phyloP scores from a whole-genome alignment of 768 basidiomycete genomes.

The Leccinum aurantiacum region DNA sequence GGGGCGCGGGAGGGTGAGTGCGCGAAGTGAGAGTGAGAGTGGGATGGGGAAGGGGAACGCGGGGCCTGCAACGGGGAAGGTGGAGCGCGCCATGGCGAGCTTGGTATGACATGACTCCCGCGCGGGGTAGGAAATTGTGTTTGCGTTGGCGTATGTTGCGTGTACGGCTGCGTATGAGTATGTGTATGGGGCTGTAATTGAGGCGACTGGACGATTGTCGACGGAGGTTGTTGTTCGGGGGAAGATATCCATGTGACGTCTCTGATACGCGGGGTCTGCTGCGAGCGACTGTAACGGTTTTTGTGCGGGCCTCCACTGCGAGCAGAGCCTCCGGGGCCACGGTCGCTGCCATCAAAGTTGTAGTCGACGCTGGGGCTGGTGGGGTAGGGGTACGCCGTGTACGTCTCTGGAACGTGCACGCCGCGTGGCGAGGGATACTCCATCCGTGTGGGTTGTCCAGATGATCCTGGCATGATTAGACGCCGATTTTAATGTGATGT shows the following conservation, averaged over 20 bases:
- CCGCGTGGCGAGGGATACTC: conserved; percentile 26
- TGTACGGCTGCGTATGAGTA: no score
- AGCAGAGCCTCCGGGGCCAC: not conserved
- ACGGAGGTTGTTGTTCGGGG: conserved; percentile 13
- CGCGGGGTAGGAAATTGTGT: not conserved
- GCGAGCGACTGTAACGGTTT: conserved; percentile 24
- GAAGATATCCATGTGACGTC: conserved; percentile 28
- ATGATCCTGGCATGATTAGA: not conserved
- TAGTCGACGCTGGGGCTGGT: conserved; percentile 1
- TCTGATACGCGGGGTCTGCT: conserved; percentile 23
- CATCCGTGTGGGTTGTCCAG: conserved; percentile 2
- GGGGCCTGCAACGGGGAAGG: not conserved
- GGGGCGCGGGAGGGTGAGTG: not conserved
- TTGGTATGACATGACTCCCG: not conserved
- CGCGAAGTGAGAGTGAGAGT: not conserved
- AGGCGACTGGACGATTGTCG: conserved; percentile 2
- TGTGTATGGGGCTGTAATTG: not conserved
- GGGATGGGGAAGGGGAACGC: not conserved
- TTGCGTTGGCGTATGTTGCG: not conserved
- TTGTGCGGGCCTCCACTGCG: conserved; percentile 8
- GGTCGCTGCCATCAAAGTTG: conserved; percentile 12
- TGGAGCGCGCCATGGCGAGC: not conserved
- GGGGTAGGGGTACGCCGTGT: not conserved
- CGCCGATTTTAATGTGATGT: not conserved
- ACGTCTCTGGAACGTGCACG: conserved; percentile 22